phyloP scores from a whole-genome alignment of 805 yeast species.

The Candida verbasci region DNA sequence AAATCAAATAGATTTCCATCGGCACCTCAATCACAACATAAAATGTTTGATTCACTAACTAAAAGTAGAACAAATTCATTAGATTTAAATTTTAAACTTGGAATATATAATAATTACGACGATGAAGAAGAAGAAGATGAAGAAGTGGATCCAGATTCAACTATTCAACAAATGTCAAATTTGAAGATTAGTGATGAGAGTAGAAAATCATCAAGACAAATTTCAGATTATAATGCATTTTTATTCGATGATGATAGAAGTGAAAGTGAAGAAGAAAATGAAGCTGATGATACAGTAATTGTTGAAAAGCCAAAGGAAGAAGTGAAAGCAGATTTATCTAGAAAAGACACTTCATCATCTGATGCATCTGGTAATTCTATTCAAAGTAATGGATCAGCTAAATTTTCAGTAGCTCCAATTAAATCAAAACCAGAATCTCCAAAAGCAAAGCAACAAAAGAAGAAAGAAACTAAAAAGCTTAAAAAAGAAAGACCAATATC shows the following conservation, averaged over 20 bases:
- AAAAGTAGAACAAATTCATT: conserved; percentile 15
- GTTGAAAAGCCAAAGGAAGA: neutral
- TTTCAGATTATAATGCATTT: conserved; percentile 23
- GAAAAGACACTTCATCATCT: conserved; percentile 10
- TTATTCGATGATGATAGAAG: conserved; percentile 17
- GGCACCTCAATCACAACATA: conserved; percentile 19
- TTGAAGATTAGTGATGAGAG: conserved; percentile 9
- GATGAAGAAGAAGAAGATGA: conserved; percentile 8
- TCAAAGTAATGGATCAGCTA: conserved; percentile 20
- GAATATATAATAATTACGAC: conserved; percentile 8
- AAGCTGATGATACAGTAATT: neutral
- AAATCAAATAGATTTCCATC: conserved; percentile 33
- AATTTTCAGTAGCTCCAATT: conserved; percentile 4
- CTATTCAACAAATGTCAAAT: neutral
- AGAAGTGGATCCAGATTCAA: neutral
- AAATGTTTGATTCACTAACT: neutral
- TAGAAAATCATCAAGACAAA: conserved; percentile 14
- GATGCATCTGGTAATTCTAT: conserved; percentile 20
- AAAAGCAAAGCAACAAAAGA: neutral
- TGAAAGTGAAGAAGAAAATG: conserved; percentile 4
- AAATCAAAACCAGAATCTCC: neutral
- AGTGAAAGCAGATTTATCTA: conserved; percentile 2
- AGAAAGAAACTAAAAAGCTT: neutral
- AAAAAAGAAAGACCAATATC: neutral
- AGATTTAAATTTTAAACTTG: conserved; percentile 17